phyloP scores from a whole-genome alignment of 805 yeast genomes.

The Yarrowia osloensis region DNA sequence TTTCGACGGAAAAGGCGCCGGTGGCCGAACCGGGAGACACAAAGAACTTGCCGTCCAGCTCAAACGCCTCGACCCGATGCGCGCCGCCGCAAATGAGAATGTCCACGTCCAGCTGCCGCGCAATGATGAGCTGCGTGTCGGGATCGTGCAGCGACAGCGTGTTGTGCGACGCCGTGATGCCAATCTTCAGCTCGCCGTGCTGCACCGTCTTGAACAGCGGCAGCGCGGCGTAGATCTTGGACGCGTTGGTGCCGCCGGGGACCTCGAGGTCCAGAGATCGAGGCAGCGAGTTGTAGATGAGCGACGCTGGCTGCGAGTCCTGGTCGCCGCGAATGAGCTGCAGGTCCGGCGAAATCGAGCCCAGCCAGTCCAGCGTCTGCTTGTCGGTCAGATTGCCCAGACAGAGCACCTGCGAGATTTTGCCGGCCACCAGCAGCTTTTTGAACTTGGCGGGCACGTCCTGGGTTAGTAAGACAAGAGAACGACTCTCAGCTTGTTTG shows the following conservation, averaged over 20 bases:
- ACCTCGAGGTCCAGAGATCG: conserved; percentile 20
- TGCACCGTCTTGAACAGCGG: conserved; percentile 67
- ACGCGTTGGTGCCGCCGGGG: not conserved
- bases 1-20: conserved; percentile 62
- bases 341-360: conserved; percentile 64
- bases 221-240: conserved; percentile 39
- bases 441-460: conserved; percentile 52
- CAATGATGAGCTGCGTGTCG: conserved; percentile 73
- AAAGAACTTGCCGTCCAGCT: conserved; percentile 87
- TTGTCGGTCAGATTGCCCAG: conserved; percentile 77
- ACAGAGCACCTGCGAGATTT: conserved; percentile 80
- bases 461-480: not conserved
- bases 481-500: not conserved
- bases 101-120: conserved; percentile 91
- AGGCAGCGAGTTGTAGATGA: conserved; percentile 1
- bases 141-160: conserved; percentile 87
- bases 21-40: conserved; percentile 97
- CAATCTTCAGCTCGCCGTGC: conserved; percentile 73
- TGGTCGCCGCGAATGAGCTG: conserved; percentile 28
- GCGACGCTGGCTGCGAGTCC: conserved; percentile 22
- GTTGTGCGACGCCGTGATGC: conserved; percentile 81
- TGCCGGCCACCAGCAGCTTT: conserved; percentile 78
- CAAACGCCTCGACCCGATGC: conserved; percentile 89
- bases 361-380: conserved; percentile 63
- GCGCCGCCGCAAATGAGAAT: conserved; percentile 91